Conservation (phyloP, 768 basidiomycete genomes). For the Albatrellus ellisii region DNA sequence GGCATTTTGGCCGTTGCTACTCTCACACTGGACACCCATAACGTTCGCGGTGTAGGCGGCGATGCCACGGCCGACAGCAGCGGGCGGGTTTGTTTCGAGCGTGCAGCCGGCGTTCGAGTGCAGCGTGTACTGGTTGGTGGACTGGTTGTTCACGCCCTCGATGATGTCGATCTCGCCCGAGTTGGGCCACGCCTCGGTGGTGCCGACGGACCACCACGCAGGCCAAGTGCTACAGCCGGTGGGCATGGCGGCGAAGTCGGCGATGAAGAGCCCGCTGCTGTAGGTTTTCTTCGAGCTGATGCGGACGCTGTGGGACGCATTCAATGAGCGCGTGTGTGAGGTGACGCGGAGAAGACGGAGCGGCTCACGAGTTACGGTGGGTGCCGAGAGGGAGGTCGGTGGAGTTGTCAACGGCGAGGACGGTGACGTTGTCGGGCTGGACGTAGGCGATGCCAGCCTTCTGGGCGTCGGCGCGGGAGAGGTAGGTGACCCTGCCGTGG, state of each 20-base stretch:
- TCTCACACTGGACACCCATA: background rate
- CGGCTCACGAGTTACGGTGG: constrained; percentile 7
- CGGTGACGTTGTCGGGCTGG: background rate
- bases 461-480: constrained; percentile 3
- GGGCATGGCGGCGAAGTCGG: constrained; percentile 20
- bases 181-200: constrained; percentile 17
- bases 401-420: constrained; percentile 6
- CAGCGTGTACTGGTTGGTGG: constrained; percentile 4
- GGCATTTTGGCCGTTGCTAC: background rate
- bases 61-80: background rate
- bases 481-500: background rate
- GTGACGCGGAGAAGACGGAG: background rate
- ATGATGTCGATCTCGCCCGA: constrained; percentile 26
- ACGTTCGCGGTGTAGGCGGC: background rate
- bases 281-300: constrained; percentile 19
- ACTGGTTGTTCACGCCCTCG: constrained; percentile 1
- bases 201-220: constrained; percentile 17
- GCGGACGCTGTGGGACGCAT: constrained; percentile 14
- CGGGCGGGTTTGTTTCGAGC: background rate
- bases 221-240: constrained; percentile 20
- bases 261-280: constrained; percentile 19
- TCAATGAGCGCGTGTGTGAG: background rate
- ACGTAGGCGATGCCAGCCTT: constrained; percentile 4
- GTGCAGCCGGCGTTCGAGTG: constrained; percentile 2
- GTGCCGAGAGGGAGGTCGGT: background rate